phyloP scores from a whole-genome alignment of 108 stramenopile species.

The Cyclotella atomus region DNA sequence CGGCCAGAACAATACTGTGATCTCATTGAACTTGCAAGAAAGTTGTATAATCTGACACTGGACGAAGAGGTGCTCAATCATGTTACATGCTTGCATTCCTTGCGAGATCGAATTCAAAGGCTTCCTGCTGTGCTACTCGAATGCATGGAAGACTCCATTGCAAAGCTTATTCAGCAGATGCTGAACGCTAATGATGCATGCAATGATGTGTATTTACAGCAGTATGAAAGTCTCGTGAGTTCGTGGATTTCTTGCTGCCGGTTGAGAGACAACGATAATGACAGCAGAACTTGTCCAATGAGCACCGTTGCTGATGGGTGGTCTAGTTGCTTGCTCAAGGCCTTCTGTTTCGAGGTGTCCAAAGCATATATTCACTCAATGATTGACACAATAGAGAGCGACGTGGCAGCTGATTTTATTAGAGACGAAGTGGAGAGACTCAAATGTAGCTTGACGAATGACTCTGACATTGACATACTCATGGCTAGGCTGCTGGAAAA shows the following conservation, averaged over 20 bases:
- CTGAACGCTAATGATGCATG: slow-evolving; percentile 8
- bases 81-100: slow-evolving; percentile 7
- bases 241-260: slow-evolving; percentile 36
- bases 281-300: background rate
- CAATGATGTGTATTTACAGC: slow-evolving; percentile 5
- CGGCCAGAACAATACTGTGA: slow-evolving; percentile 5
- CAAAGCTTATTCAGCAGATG: slow-evolving; percentile 23
- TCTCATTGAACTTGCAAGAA: slow-evolving; percentile 23
- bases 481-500: slow-evolving; percentile 16
- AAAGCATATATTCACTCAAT: slow-evolving; percentile 8
- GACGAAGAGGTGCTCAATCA: slow-evolving; percentile 42
- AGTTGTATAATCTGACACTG: slow-evolving; percentile 24
- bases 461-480: slow-evolving; percentile 30
- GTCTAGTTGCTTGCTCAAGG: slow-evolving; percentile 37
- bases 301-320: slow-evolving; percentile 26
- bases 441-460: slow-evolving; percentile 19
- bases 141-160: slow-evolving; percentile 32
- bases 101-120: slow-evolving; percentile 30
- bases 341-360: slow-evolving; percentile 35
- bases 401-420: slow-evolving; percentile 1
- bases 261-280: slow-evolving; percentile 2
- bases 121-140: slow-evolving; percentile 19
- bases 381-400: slow-evolving; percentile 5
- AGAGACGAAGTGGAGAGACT: slow-evolving; percentile 13
- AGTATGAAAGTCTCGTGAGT: slow-evolving; percentile 32